Conservation (phyloP, 768 basidiomycete species). For the Mycena haematopus region DNA sequence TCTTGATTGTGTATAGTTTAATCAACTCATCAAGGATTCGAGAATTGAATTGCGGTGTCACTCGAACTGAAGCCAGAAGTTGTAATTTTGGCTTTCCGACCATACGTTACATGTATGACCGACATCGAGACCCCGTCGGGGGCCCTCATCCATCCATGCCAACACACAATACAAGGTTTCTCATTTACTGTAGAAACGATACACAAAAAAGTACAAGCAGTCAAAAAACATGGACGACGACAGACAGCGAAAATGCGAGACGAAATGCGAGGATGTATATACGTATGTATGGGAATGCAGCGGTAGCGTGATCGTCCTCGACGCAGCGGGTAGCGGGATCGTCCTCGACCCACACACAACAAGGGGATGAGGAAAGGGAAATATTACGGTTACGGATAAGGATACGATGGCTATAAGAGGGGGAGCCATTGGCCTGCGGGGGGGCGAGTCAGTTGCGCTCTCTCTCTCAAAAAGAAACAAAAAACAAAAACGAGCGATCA, state of each 20-base stretch:
- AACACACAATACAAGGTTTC: too few species aligned
- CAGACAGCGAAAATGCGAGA: constrained; percentile 1
- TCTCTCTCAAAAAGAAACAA: too few species aligned
- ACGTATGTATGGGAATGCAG: neutral
- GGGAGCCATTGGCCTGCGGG: constrained; percentile 85
- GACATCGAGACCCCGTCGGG: too few species aligned
- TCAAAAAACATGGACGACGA: constrained; percentile 1
- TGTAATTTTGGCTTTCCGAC: too few species aligned
- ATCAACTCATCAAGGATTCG: too few species aligned
- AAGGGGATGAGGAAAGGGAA: neutral
- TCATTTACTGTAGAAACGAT: too few species aligned
- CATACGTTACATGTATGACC: too few species aligned
- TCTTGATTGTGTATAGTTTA: too few species aligned
- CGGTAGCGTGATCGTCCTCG: neutral
- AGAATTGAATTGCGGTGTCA: too few species aligned
- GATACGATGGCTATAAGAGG: constrained; percentile 55
- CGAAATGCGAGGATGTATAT: constrained; percentile 6
- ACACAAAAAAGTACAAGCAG: neutral
- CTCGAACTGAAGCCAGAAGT: neutral
- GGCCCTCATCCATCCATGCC: too few species aligned
- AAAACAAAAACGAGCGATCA: neutral
- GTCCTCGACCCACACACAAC: too few species aligned
- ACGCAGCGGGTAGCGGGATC: neutral
- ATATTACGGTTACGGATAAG: constrained; percentile 22
- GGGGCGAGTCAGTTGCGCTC: neutral